Base-by-base conservation (phyloP, 2,329 filamentous ascomycete genomes). In the Colletotrichum sp. region DNA sequence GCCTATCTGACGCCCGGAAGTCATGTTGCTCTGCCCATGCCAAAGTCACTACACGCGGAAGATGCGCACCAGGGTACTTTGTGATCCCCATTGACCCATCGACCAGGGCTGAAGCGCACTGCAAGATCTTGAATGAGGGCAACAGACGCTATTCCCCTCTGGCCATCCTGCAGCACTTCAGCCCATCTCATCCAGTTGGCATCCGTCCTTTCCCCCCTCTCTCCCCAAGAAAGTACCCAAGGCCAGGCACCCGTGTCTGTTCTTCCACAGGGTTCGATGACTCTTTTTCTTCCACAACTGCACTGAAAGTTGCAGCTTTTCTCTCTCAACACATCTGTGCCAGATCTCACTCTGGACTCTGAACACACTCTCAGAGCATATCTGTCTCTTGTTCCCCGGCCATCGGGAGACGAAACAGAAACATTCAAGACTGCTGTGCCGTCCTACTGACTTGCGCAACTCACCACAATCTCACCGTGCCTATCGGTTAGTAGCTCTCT, bases 261-360 rank as follows among this genome's bases (percentile, higher is more conserved):
- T 70, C 49, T 76, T 76, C 64, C 59, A 66, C 64, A 73, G 70
- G 70, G 64, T 60, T 76, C 71, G 70, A 60, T 73, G 74, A 76
- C 74, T 76, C 74, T 74, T 74, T 73, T 59, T 65, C 34, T 16
- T 49, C 16, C 39, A 52, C 44, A 49, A 21, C 39, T 52, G 63
- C 39, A 26, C 39, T 66, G 63, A 28, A 9, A 24, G 63, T 12
- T 66, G 24, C 26, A 32, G 24, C 30, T 1, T 18, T n/a, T n/a
- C n/a, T 49, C n/a, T 21, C 44, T 52, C 44, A 52, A 52, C n/a
- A 52, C 44, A 13, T 52, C 44, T 52, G 44, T 21, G n/a, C 44
- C 10, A 52, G 44, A 52, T 52, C 13, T 49, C 63, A 16, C 0
- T 52, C 39, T 32, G 16, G 4, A 2, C 18, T 2, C 63, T 36